Evolutionary conservation across 352 stramenopile genomes (phyloP).

Genomic region (Phytopythium mirpurense): DNA sequence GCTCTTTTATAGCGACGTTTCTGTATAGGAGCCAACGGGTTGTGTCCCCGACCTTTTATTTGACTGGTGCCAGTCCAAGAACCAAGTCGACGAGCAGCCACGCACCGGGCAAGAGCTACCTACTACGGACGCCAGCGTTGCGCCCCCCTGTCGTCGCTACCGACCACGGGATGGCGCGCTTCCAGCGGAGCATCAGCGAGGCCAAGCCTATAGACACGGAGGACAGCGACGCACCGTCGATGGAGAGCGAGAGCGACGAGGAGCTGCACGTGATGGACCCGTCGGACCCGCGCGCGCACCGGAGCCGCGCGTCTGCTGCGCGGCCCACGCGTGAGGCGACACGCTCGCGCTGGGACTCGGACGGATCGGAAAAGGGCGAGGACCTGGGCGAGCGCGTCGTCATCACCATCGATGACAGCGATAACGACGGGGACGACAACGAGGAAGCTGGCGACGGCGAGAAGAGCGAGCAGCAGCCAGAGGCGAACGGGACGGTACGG

Average conservation of each 20-base stretch:
- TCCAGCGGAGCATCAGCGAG: constrained; percentile 1
- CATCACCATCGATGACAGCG: constrained; percentile 15
- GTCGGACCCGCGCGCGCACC: constrained; percentile 67
- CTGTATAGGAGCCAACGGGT: constrained; percentile 9
- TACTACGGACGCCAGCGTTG: neutral
- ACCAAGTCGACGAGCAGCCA: neutral
- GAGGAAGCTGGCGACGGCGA: no score
- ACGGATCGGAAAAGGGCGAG: constrained; percentile 22
- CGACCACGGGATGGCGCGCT: neutral
- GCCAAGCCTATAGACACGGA: neutral
- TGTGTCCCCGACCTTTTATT: no score
- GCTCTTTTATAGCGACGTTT: constrained; percentile 2
- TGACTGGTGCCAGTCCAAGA: constrained; percentile 7
- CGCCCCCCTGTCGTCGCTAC: no score
- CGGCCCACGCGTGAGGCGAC: constrained; percentile 21
- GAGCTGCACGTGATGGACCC: constrained; percentile 65
- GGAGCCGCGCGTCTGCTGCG: constrained; percentile 18
- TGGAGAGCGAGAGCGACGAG: constrained; percentile 41
- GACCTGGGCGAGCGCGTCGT: constrained; percentile 45
- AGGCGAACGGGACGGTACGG: no score
- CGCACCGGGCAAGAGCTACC: no score
- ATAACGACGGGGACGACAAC: constrained; percentile 16
- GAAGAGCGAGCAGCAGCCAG: no score
- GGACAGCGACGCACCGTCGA: constrained; percentile 19
- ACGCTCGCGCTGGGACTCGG: constrained; percentile 56